phyloP scores from a whole-genome alignment of 768 basidiomycete species.

The Pisolithus sp. region DNA sequence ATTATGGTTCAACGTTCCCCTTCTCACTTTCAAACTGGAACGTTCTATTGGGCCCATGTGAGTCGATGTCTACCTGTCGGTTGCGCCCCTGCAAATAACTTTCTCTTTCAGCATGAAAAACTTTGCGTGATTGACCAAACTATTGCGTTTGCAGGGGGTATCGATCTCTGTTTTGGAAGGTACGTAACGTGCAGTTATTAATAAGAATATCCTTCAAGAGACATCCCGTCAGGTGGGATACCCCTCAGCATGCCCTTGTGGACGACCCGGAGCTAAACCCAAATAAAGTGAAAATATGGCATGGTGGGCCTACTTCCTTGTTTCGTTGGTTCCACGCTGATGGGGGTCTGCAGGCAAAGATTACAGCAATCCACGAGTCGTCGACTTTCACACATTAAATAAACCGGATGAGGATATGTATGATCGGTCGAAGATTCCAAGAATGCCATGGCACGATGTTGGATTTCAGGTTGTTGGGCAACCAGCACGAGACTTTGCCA shows the following conservation, averaged over 20 bases:
- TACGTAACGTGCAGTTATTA: slow-evolving; percentile 18
- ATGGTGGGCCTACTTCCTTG: slow-evolving; percentile 41
- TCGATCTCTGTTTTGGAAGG: slow-evolving; percentile 92
- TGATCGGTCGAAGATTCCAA: slow-evolving; percentile 78
- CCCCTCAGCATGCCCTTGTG: slow-evolving; percentile 83
- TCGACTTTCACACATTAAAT: slow-evolving; percentile 78
- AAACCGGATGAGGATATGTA: slow-evolving; percentile 96
- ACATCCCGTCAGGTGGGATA: slow-evolving; percentile 72
- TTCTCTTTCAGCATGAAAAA: slow-evolving; percentile 77
- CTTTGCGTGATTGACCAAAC: slow-evolving; percentile 95
- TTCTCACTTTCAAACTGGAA: slow-evolving; percentile 95
- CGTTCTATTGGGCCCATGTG: slow-evolving; percentile 98
- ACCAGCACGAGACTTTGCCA: slow-evolving; percentile 87
- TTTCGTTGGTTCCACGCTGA: neutral
- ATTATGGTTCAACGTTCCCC: slow-evolving; percentile 96
- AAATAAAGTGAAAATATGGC: slow-evolving; percentile 76
- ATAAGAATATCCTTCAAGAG: neutral
- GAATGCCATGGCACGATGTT: slow-evolving; percentile 99
- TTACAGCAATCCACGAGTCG: slow-evolving; percentile 84
- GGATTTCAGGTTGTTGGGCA: slow-evolving; percentile 94
- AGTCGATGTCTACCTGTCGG: slow-evolving; percentile 14
- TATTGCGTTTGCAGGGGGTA: slow-evolving; percentile 96
- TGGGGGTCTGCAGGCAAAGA: slow-evolving; percentile 67
- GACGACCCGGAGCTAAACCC: slow-evolving; percentile 70
- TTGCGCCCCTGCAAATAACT: neutral